A percentile compares a stretch with the other conserved stretches of the same genome.
Conservation (phyloP, 2,329 filamentous ascomycete genomes). For the Talaromyces sp. region DNA sequence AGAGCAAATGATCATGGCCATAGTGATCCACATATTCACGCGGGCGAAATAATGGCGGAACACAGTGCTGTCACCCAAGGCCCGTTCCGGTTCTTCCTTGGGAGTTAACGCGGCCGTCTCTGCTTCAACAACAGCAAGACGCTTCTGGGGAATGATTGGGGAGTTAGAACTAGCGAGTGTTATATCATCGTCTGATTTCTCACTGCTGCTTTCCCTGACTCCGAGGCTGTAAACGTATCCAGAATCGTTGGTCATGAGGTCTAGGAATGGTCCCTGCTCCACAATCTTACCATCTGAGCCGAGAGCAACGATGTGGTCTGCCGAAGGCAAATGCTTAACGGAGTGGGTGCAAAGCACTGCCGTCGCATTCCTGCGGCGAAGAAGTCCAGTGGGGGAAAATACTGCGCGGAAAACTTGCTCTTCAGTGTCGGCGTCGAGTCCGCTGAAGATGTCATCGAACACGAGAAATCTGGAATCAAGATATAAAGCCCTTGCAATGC, state of each 20-base stretch:
- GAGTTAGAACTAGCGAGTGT: not conserved
- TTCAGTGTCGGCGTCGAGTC: constrained; percentile 12
- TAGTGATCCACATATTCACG: not conserved
- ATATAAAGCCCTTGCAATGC: constrained; percentile 46
- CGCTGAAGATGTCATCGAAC: constrained; percentile 13
- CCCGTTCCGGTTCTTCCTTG: constrained; percentile 3
- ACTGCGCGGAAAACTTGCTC: constrained; percentile 11
- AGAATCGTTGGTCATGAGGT: constrained; percentile 19
- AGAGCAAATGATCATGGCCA: not conserved
- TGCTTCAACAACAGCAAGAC: not conserved
- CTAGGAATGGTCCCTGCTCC: constrained; percentile 38
- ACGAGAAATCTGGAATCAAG: constrained; percentile 23
- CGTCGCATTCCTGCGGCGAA: not conserved
- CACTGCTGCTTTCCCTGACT: not conserved
- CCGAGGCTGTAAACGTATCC: constrained; percentile 7
- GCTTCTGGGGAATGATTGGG: not conserved
- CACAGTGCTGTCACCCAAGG: constrained; percentile 2
- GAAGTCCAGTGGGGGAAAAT: constrained; percentile 7
- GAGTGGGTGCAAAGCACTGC: constrained; percentile 9
- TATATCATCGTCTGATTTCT: not conserved
- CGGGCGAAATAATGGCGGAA: constrained; percentile 6
- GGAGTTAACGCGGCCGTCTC: not conserved
- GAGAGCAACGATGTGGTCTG: constrained; percentile 40
- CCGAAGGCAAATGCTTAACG: constrained; percentile 8
- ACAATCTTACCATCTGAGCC: constrained; percentile 30